Conservation (phyloP, 257 asterid genomes). For the Mitragyna speciosa region DNA sequence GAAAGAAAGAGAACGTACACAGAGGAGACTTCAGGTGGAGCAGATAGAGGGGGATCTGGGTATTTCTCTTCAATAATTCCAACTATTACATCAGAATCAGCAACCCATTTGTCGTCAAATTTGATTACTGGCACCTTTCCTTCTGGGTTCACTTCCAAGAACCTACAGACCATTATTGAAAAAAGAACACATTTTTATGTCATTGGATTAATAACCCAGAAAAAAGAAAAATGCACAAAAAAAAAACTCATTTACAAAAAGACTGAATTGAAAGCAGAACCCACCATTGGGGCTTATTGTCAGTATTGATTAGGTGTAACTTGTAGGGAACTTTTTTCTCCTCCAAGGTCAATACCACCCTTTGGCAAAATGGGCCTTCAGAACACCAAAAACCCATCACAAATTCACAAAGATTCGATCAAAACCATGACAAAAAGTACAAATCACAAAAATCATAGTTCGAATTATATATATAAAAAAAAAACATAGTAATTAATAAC, state of each 20-base stretch:
- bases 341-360: slow-evolving; percentile 68
- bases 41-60: slow-evolving; percentile 60
- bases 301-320: slow-evolving; percentile 49
- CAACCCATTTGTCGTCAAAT: slow-evolving; percentile 66
- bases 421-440: background rate
- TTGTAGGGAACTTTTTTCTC: slow-evolving; percentile 65
- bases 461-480: background rate
- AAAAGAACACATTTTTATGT: background rate
- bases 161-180: slow-evolving; percentile 38
- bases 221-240: background rate
- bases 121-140: slow-evolving; percentile 80
- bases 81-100: slow-evolving; percentile 82
- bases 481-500: background rate
- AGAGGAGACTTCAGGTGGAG: slow-evolving; percentile 61
- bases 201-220: background rate
- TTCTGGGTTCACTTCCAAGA: slow-evolving; percentile 63
- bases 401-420: background rate
- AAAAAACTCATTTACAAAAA: background rate
- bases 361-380: slow-evolving; percentile 74
- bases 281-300: slow-evolving; percentile 72
- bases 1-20: slow-evolving; percentile 44
- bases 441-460: background rate
- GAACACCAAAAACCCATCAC: slow-evolving; percentile 16
- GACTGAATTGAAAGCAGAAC: background rate
- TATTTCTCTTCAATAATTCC: slow-evolving; percentile 72